Conservation (phyloP, 441 rosid species). For the Raphanus hybrid region DNA sequence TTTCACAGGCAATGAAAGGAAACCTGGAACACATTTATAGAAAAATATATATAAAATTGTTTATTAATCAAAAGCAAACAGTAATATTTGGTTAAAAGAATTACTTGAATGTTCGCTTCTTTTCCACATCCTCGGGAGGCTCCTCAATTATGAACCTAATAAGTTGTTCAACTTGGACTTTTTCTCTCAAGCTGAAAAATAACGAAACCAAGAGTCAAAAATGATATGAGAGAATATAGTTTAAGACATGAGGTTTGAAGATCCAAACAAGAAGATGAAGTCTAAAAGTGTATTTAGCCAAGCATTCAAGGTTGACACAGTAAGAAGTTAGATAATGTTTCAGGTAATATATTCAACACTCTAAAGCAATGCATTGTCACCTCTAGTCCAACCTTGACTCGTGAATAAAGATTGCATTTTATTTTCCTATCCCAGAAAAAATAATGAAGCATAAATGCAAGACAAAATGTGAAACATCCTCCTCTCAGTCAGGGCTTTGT, state of each 20-base stretch:
- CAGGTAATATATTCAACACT: neutral
- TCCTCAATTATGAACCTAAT: constrained; percentile 66
- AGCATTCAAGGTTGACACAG: neutral
- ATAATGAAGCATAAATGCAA: constrained; percentile 8
- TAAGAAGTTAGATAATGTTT: constrained; percentile 9
- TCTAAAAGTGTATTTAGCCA: neutral
- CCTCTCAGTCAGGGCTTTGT: too few relatives aligned
- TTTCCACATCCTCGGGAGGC: constrained; percentile 66
- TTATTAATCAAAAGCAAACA: constrained; percentile 26
- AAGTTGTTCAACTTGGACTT: constrained; percentile 69
- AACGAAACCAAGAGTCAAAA: constrained; percentile 23
- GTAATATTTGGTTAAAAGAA: constrained; percentile 28
- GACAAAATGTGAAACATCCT: too few relatives aligned
- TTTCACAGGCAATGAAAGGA: constrained; percentile 74
- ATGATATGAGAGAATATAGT: constrained; percentile 10
- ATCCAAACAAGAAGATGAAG: constrained; percentile 16
- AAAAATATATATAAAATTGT: constrained; percentile 32
- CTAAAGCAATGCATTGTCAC: constrained; percentile 2
- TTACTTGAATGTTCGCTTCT: constrained; percentile 66
- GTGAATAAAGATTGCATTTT: neutral
- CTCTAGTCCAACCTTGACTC: neutral
- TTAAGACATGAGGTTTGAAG: constrained; percentile 7
- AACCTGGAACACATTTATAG: constrained; percentile 47
- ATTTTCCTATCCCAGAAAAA: neutral
- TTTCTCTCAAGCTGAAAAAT: constrained; percentile 67